These are phyloP conservation scores for Boletus rufocinnamomeus DNA, from an alignment of 768 basidiomycete genomes.

Conservation along the genomic window DNA sequence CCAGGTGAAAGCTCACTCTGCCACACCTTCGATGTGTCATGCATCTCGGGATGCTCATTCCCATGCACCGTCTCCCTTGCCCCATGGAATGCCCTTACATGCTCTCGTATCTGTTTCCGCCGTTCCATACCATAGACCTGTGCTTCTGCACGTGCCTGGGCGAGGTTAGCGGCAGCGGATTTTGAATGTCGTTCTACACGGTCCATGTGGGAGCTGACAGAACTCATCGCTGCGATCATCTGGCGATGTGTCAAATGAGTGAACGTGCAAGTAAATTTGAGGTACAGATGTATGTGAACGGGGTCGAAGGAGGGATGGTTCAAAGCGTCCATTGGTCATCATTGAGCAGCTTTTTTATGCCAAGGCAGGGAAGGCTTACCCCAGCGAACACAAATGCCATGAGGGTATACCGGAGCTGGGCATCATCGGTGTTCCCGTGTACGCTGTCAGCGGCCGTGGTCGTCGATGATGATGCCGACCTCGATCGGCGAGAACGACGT, in stretches of 20 bases:
- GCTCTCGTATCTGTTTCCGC: constrained; percentile 50
- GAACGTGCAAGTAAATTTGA: background rate
- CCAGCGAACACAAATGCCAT: constrained; percentile 13
- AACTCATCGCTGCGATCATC: constrained; percentile 10
- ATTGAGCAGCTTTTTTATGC: background rate
- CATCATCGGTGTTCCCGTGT: background rate
- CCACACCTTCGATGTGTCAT: background rate
- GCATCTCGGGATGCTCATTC: background rate
- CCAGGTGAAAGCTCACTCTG: background rate
- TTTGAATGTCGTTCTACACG: constrained; percentile 43
- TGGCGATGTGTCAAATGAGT: background rate
- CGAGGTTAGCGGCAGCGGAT: constrained; percentile 57
- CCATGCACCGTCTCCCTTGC: background rate
- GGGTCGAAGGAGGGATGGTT: background rate
- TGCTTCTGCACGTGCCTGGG: constrained; percentile 59
- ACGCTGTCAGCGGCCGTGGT: background rate
- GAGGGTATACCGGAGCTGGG: constrained; percentile 16
- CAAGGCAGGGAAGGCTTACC: constrained; percentile 11
- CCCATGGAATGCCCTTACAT: constrained; percentile 41
- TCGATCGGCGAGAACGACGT: constrained; percentile 40
- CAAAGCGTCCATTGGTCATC: background rate
- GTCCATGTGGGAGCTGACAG: constrained; percentile 35
- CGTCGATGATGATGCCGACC: constrained; percentile 29
- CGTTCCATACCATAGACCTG: constrained; percentile 54
- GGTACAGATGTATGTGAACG: background rate